phyloP scores from a whole-genome alignment of 2,329 filamentous ascomycete species.

The Claviceps digitariae region DNA sequence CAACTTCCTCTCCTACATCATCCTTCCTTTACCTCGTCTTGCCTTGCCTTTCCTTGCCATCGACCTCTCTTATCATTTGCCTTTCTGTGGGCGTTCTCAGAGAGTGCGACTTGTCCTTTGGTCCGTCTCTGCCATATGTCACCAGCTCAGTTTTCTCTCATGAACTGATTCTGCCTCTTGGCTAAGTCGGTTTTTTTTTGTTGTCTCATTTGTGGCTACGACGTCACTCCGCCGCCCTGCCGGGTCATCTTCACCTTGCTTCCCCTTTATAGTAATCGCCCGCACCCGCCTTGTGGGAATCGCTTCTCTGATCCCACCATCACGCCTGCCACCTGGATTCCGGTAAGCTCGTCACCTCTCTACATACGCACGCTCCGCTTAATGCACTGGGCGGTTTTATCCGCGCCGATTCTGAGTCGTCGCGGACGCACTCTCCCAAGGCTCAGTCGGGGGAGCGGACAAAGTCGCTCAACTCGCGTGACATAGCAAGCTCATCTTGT shows the following conservation, averaged over 20 bases:
- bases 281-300: background rate
- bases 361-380: background rate
- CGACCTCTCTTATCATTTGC: conserved; percentile 1
- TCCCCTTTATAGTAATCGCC: background rate
- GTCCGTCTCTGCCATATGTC: background rate
- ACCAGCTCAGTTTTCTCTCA: too few species aligned
- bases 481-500: background rate
- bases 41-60: background rate
- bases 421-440: background rate
- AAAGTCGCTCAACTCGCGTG: background rate
- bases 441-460: background rate
- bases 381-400: background rate
- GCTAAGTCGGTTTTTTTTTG: background rate
- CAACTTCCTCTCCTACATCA: conserved; percentile 9
- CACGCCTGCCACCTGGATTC: background rate
- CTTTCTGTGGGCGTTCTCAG: background rate
- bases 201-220: background rate
- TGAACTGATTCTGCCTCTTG: background rate
- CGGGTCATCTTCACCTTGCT: background rate
- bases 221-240: background rate
- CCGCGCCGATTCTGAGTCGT: background rate
- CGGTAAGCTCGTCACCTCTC: background rate
- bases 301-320: background rate
- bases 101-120: background rate
- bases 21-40: conserved; percentile 1